Conservation (phyloP, 148 eudicot species). For the Chenopodium album region DNA sequence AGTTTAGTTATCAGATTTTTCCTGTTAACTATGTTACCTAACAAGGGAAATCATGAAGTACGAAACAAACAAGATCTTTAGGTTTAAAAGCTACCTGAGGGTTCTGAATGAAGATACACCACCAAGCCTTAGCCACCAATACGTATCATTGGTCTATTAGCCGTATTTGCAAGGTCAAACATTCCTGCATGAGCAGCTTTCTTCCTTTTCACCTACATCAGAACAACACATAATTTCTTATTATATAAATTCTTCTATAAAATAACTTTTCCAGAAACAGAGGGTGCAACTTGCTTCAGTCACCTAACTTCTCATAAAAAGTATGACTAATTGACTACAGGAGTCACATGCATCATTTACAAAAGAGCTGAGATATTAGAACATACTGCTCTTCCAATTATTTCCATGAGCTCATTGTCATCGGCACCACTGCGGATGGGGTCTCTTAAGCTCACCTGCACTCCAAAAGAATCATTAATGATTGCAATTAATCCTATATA, state of each 20-base stretch:
- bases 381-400: slow-evolving; percentile 73
- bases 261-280: neutral
- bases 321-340: neutral
- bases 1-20: neutral
- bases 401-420: slow-evolving; percentile 67
- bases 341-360: neutral
- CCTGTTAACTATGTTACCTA: neutral
- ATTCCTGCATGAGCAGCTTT: slow-evolving; percentile 98
- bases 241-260: neutral
- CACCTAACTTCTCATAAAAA: neutral
- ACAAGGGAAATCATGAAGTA: neutral
- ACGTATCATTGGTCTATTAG: slow-evolving; percentile 96
- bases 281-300: neutral
- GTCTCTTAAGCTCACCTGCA: slow-evolving; percentile 93
- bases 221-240: neutral
- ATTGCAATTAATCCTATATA: neutral
- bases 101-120: neutral
- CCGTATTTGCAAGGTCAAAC: slow-evolving; percentile 88
- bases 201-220: slow-evolving; percentile 76
- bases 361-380: neutral
- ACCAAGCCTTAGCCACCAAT: slow-evolving; percentile 73
- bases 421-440: slow-evolving; percentile 81
- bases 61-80: neutral
- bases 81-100: slow-evolving; percentile 7
- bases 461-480: neutral